These are phyloP conservation scores for Litsea cubeba DNA, from an alignment of 164 flowering plant genomes.

Conservation along the genomic window DNA sequence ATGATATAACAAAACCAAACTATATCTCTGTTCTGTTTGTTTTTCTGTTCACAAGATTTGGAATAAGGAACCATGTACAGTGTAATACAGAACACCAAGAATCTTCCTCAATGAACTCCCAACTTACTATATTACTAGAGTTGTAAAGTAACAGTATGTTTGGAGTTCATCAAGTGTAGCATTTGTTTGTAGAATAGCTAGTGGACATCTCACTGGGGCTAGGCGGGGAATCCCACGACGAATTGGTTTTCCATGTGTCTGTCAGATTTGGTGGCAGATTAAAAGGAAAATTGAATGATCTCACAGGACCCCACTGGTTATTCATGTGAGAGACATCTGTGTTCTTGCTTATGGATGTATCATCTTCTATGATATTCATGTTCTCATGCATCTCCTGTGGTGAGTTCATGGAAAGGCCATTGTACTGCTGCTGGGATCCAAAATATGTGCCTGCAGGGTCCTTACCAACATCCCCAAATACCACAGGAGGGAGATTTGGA, in stretches of 20 bases:
- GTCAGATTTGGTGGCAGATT: slow-evolving; percentile 34
- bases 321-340: slow-evolving; percentile 10
- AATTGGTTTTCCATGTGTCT: slow-evolving; percentile 43
- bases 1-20: slow-evolving; percentile 1
- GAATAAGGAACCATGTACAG: slow-evolving; percentile 24
- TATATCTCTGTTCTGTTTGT: slow-evolving; percentile 9
- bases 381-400: slow-evolving; percentile 35
- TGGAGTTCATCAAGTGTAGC: slow-evolving; percentile 32
- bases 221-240: slow-evolving; percentile 68
- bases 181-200: slow-evolving; percentile 51
- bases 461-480: slow-evolving; percentile 26
- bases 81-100: slow-evolving; percentile 14
- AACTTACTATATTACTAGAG: slow-evolving; percentile 14
- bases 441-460: slow-evolving; percentile 32
- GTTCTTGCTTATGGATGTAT: slow-evolving; percentile 24
- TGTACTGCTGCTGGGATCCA: slow-evolving; percentile 35
- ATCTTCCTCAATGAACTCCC: slow-evolving; percentile 15
- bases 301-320: slow-evolving; percentile 30
- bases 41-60: slow-evolving; percentile 6
- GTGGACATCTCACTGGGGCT: slow-evolving; percentile 73
- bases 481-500: slow-evolving; percentile 28
- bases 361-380: slow-evolving; percentile 26
- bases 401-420: slow-evolving; percentile 29
- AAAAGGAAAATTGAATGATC: slow-evolving; percentile 57
- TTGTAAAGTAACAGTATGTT: not conserved